A percentile compares a stretch with the other conserved stretches of the same genome.
phyloP scores from a whole-genome alignment of 2,329 filamentous ascomycete genomes.

The Chalara sp. region DNA sequence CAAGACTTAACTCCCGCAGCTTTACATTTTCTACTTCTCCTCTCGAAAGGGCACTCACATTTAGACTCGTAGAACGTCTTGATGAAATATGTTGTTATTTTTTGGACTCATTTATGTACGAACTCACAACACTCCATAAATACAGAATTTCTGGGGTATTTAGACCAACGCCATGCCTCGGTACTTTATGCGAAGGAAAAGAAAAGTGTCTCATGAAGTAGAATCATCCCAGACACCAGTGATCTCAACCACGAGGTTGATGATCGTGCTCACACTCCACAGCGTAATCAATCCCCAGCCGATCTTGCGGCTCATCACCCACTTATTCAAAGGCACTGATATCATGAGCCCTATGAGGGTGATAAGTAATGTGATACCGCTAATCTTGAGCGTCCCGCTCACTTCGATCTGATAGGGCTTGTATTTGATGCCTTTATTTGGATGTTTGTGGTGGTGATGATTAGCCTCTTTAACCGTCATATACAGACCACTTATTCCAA shows the following conservation, averaged over 20 bases:
- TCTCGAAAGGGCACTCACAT: too few species aligned
- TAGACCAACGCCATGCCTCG: too few species aligned
- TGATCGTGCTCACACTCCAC: constrained; percentile 73
- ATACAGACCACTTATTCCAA: constrained; percentile 84
- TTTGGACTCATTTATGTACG: too few species aligned
- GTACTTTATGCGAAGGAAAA: too few species aligned
- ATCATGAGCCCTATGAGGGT: constrained; percentile 75
- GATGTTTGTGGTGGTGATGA: constrained; percentile 59
- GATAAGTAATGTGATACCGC: constrained; percentile 72
- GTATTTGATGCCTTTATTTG: constrained; percentile 56
- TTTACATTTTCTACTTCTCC: too few species aligned
- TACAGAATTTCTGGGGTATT: too few species aligned
- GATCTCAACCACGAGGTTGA: constrained; percentile 78
- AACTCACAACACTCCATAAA: too few species aligned
- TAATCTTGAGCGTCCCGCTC: constrained; percentile 77
- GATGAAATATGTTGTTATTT: too few species aligned
- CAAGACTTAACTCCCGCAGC: too few species aligned
- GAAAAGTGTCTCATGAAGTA: not conserved
- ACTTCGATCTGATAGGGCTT: constrained; percentile 79
- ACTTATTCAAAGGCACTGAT: constrained; percentile 76
- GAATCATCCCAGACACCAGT: constrained; percentile 36
- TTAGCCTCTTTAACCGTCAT: constrained; percentile 72
- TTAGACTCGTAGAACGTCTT: too few species aligned
- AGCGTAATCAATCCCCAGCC: constrained; percentile 73
- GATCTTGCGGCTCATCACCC: constrained; percentile 77